Evolutionary conservation across 495 filamentous ascomycete species (phyloP).

Genomic region (Sabuloglossum arenarium): DNA sequence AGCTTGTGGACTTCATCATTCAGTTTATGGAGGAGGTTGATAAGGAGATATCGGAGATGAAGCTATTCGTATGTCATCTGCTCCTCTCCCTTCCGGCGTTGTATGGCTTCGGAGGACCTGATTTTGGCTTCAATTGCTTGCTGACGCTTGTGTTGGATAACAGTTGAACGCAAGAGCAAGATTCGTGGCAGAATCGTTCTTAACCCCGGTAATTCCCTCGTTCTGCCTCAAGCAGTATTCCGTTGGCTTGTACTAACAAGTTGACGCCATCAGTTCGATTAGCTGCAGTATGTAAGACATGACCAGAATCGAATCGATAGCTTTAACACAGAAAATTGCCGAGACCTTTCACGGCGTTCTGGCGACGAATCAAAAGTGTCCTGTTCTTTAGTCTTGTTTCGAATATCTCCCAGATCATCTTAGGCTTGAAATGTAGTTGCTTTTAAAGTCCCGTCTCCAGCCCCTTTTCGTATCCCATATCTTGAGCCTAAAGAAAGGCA

Average conservation of each 20-base stretch:
- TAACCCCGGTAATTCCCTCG: constrained; percentile 58
- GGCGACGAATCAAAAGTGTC: background rate
- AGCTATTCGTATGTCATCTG: constrained; percentile 66
- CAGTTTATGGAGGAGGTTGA: constrained; percentile 99
- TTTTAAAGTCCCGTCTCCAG: background rate
- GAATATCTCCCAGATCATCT: no score
- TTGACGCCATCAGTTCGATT: background rate
- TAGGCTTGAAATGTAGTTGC: no score
- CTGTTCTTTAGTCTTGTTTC: background rate
- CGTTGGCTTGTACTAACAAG: background rate
- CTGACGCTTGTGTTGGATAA: background rate
- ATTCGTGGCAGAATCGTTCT: constrained; percentile 94
- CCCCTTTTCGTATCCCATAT: background rate
- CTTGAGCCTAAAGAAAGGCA: background rate
- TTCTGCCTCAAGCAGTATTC: background rate
- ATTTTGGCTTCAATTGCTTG: background rate
- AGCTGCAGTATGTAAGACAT: background rate
- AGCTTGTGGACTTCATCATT: constrained; percentile 95
- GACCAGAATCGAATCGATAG: background rate
- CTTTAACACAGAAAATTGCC: background rate
- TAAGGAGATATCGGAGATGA: constrained; percentile 99
- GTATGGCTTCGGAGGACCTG: background rate
- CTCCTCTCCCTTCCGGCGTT: background rate
- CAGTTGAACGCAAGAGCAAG: constrained; percentile 92
- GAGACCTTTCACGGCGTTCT: background rate